Evolutionary conservation across 139 green algal genomes (phyloP).

Genomic region (Desmodesmus armatus): DNA sequence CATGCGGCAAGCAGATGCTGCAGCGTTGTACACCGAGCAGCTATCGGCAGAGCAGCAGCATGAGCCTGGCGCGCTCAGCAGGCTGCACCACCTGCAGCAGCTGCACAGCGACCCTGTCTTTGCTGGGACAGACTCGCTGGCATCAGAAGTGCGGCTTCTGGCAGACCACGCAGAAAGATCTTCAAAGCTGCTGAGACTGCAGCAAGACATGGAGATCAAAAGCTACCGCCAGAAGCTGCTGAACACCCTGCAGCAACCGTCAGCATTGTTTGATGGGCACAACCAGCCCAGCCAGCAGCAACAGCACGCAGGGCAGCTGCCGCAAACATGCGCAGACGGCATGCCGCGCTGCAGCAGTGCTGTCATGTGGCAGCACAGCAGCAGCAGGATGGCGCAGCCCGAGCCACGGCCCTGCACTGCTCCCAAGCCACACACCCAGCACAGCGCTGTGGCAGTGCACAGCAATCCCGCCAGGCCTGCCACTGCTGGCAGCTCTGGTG

Average conservation of each 20-base stretch:
- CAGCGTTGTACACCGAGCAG: not conserved
- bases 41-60: not conserved
- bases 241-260: conserved; percentile 1
- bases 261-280: not conserved
- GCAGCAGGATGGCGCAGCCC: not conserved
- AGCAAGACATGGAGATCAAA: conserved; percentile 3
- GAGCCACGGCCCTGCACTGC: not conserved
- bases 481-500: not conserved
- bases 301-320: not conserved
- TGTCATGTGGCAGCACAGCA: not conserved
- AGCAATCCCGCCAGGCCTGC: not conserved
- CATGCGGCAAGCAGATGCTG: conserved; percentile 28
- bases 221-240: conserved; percentile 24
- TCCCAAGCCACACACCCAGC: too few relatives aligned
- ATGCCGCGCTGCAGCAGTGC: not conserved
- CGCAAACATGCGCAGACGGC: not conserved
- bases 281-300: not conserved
- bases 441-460: not conserved
- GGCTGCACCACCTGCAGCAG: not conserved
- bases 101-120: too few relatives aligned
- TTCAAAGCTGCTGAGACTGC: conserved; percentile 7
- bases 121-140: too few relatives aligned
- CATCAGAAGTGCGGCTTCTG: not conserved
- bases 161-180: not conserved
- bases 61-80: not conserved